A percentile compares a stretch with the other conserved stretches of the same genome.
phyloP scores from a whole-genome alignment of 2,329 filamentous ascomycete species.

The Curvularia lunata region DNA sequence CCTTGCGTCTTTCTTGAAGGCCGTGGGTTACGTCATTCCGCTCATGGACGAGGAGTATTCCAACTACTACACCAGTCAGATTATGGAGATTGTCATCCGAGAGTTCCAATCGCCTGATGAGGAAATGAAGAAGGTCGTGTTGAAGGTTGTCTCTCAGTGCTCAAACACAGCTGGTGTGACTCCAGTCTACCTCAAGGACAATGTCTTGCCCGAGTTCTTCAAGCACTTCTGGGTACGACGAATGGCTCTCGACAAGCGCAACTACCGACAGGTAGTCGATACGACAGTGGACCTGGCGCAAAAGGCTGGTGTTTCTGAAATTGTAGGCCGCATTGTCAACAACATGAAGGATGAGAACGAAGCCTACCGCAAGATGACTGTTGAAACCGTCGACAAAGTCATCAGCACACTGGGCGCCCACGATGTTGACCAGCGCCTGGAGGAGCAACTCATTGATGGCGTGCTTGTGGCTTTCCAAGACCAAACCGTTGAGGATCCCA shows the following conservation, averaged over 20 bases:
- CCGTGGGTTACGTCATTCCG: constrained; percentile 96
- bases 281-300: constrained; percentile 96
- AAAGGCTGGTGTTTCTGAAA: constrained; percentile 97
- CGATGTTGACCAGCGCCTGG: constrained; percentile 88
- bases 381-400: constrained; percentile 96
- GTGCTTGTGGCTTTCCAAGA: constrained; percentile 97
- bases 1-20: constrained; percentile 93
- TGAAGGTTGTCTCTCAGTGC: constrained; percentile 97
- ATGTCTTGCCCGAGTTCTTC: constrained; percentile 95
- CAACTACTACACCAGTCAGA: constrained; percentile 98
- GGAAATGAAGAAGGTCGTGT: constrained; percentile 99
- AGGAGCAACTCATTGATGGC: constrained; percentile 93
- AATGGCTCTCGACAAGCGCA: constrained; percentile 96
- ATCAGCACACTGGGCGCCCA: constrained; percentile 91
- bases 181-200: constrained; percentile 90
- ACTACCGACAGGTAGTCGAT: constrained; percentile 97
- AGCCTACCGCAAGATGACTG: constrained; percentile 97
- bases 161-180: constrained; percentile 94
- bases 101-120: constrained; percentile 98
- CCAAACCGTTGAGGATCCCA: constrained; percentile 92
- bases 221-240: constrained; percentile 98
- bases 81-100: constrained; percentile 96
- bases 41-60: constrained; percentile 99
- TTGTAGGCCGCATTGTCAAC: constrained; percentile 88
- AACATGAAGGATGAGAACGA: constrained; percentile 99